These are phyloP conservation scores for Colletotrichum endophyticum DNA, from an alignment of 2,329 filamentous ascomycete genomes.

Conservation along the genomic window DNA sequence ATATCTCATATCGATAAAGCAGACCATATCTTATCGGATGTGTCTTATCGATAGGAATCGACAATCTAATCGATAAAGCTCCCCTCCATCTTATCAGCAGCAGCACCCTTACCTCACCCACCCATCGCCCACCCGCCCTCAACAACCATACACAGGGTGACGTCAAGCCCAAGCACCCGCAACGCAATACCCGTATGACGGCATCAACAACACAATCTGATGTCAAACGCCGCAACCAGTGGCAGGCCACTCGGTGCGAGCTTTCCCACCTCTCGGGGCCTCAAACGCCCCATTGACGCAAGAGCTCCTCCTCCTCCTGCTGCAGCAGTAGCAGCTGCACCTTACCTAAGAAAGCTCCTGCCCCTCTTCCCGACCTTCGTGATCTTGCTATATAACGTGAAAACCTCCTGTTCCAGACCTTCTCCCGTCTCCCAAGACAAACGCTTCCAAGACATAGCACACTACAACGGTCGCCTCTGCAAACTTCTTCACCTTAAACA, in stretches of 20 bases:
- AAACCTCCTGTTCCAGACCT: neutral
- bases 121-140: neutral
- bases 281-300: conserved; percentile 8
- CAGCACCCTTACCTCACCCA: neutral
- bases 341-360: neutral
- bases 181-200: conserved; percentile 6
- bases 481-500: neutral
- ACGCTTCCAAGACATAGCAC: neutral
- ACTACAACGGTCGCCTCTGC: neutral
- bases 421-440: neutral
- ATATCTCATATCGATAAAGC: neutral
- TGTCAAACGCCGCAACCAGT: conserved; percentile 18
- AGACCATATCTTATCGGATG: too few species aligned
- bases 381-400: conserved; percentile 1
- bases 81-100: neutral
- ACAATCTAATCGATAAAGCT: neutral
- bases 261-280: neutral
- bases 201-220: conserved; percentile 17
- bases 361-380: neutral
- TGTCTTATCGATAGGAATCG: neutral
- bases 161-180: conserved; percentile 5
- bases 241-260: neutral
- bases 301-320: neutral
- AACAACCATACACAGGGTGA: neutral
- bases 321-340: neutral